A percentile compares a stretch with the other conserved stretches of the same genome.
Conservation (phyloP, 331 rosid species). For the Malus hybrid region DNA sequence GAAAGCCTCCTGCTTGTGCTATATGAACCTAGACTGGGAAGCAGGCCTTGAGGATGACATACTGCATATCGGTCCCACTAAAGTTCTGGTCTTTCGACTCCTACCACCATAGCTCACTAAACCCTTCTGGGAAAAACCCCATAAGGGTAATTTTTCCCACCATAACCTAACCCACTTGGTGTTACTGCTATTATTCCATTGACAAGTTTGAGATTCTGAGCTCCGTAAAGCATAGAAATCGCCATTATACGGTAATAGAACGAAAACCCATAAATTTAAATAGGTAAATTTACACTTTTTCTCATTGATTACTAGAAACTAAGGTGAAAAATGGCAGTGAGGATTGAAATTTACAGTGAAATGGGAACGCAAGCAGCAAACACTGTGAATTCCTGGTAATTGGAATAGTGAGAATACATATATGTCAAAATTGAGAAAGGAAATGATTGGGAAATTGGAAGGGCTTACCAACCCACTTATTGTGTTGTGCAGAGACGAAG, state of each 20-base stretch:
- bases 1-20: constrained; percentile 84
- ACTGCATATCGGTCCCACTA: constrained; percentile 33
- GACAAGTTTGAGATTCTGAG: constrained; percentile 44
- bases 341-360: not conserved
- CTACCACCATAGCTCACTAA: constrained; percentile 5
- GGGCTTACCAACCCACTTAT: not conserved
- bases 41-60: constrained; percentile 63
- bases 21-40: constrained; percentile 82
- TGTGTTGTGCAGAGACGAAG: not conserved
- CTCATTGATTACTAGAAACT: not conserved
- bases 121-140: constrained; percentile 32
- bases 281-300: not conserved
- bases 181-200: constrained; percentile 1
- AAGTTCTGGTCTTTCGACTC: constrained; percentile 15
- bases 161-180: constrained; percentile 44
- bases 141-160: constrained; percentile 31
- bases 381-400: not conserved
- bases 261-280: constrained; percentile 15
- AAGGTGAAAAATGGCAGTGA: no score
- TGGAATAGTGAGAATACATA: not conserved
- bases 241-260: constrained; percentile 38
- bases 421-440: not conserved
- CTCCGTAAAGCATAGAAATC: constrained; percentile 56
- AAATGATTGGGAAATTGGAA: not conserved
- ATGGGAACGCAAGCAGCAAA: not conserved